phyloP scores from a whole-genome alignment of 2,329 filamentous ascomycete species.

The Aspergillus awamori region DNA sequence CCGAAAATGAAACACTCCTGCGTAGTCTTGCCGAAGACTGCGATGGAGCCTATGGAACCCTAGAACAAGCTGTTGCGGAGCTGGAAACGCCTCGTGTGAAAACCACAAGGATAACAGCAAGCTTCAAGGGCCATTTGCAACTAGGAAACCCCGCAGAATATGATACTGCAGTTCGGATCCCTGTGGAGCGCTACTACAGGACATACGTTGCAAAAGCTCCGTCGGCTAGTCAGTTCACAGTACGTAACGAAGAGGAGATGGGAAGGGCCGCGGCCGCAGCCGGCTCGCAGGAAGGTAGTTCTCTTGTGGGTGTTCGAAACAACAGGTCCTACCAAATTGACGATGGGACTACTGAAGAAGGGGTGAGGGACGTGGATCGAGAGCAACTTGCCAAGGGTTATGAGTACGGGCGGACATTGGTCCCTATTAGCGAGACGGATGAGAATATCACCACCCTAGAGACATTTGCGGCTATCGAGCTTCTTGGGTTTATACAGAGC shows the following conservation, averaged over 20 bases:
- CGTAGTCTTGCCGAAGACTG: constrained; percentile 68
- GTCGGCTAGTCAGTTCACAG: constrained; percentile 75
- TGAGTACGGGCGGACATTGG: constrained; percentile 87
- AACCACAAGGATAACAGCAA: constrained; percentile 70
- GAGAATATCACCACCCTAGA: constrained; percentile 86
- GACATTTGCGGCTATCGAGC: constrained; percentile 72
- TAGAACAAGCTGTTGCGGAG: constrained; percentile 81
- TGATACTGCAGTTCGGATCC: constrained; percentile 75
- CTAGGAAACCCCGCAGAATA: constrained; percentile 77
- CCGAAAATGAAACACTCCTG: constrained; percentile 72
- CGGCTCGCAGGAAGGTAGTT: constrained; percentile 34
- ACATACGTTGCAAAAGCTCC: constrained; percentile 76
- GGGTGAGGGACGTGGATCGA: constrained; percentile 77
- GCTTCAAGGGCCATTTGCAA: constrained; percentile 77
- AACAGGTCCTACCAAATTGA: constrained; percentile 79
- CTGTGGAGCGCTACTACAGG: constrained; percentile 87
- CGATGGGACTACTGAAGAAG: constrained; percentile 72
- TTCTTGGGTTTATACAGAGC: constrained; percentile 81
- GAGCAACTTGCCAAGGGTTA: constrained; percentile 92
- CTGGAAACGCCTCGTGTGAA: constrained; percentile 78
- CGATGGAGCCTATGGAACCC: constrained; percentile 75
- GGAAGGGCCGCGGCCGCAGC: constrained; percentile 51
- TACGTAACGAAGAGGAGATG: constrained; percentile 52
- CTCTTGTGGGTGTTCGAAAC: constrained; percentile 72
- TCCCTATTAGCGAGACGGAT: constrained; percentile 85